phyloP scores from a whole-genome alignment of 148 eudicot genomes.

The Silene conica region DNA sequence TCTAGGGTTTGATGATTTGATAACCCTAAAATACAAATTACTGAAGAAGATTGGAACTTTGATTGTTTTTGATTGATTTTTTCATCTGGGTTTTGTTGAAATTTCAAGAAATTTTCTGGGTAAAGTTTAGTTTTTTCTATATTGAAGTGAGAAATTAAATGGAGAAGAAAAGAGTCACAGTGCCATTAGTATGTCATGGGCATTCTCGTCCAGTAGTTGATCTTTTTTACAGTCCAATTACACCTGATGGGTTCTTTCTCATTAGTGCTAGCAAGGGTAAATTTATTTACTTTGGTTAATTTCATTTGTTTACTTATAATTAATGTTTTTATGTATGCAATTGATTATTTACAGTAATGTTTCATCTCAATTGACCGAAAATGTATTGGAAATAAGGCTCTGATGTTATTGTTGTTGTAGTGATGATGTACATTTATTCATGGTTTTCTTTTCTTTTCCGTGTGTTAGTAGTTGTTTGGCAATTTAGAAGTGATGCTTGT shows the following conservation, averaged over 20 bases:
- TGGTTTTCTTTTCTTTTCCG: background rate
- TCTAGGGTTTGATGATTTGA: conserved; percentile 9
- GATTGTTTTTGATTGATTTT: conserved; percentile 6
- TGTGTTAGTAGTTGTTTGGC: background rate
- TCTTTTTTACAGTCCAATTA: conserved; percentile 79
- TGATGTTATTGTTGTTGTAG: background rate
- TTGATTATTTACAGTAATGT: background rate
- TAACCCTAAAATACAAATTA: conserved; percentile 18
- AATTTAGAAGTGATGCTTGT: conserved; percentile 1
- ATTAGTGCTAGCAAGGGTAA: conserved; percentile 92
- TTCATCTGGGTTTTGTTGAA: conserved; percentile 23
- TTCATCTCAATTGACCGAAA: background rate
- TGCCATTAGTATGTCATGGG: conserved; percentile 85
- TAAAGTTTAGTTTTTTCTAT: conserved; percentile 16
- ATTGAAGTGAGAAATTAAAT: conserved; percentile 72
- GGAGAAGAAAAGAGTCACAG: conserved; percentile 70
- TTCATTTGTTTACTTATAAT: conserved; percentile 37
- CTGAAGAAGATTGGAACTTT: background rate
- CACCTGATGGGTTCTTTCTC: conserved; percentile 77
- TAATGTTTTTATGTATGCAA: background rate
- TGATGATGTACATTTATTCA: background rate
- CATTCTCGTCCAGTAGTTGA: conserved; percentile 92
- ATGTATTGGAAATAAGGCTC: background rate
- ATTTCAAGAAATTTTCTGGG: conserved; percentile 15
- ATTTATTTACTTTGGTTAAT: conserved; percentile 15